Conservation (phyloP, 2,329 filamentous ascomycete species). For the Aspergillus sp. region DNA sequence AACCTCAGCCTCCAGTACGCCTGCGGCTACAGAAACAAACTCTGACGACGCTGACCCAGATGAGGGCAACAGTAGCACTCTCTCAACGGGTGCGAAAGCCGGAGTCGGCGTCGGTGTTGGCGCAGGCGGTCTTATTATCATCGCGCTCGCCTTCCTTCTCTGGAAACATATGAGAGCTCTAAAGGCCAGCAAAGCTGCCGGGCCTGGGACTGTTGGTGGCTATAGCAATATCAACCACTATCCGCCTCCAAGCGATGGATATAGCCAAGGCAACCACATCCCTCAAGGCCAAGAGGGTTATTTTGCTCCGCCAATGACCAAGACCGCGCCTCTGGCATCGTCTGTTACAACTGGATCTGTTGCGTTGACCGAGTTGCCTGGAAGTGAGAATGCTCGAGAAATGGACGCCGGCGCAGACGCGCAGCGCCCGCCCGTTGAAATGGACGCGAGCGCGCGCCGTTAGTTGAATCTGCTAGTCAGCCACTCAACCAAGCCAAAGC, state of each 20-base stretch:
- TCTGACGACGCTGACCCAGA: not conserved
- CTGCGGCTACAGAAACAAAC: not conserved
- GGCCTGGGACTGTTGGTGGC: not conserved
- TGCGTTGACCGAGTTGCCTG: not conserved
- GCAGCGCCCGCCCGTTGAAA: not conserved
- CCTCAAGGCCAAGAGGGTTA: not conserved
- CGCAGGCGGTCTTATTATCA: slow-evolving; percentile 3
- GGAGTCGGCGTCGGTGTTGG: slow-evolving; percentile 10
- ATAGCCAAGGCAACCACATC: too few species aligned
- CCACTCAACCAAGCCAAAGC: not conserved
- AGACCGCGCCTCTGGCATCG: not conserved
- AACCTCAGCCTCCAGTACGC: not conserved
- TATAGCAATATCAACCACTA: not conserved
- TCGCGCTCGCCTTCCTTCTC: slow-evolving; percentile 3
- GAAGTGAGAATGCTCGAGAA: not conserved
- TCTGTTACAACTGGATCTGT: not conserved
- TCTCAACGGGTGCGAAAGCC: slow-evolving; percentile 11
- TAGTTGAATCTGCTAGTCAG: not conserved
- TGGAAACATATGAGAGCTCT: slow-evolving; percentile 1
- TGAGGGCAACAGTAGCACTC: not conserved
- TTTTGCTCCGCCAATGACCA: slow-evolving; percentile 2
- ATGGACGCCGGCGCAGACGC: slow-evolving; percentile 1
- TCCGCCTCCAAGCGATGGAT: not conserved
- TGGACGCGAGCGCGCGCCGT: not conserved
- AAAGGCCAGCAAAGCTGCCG: not conserved